These are phyloP conservation scores for Zoysia japonica DNA, from an alignment of 176 grass and related monocot species.

Conservation along the genomic window DNA sequence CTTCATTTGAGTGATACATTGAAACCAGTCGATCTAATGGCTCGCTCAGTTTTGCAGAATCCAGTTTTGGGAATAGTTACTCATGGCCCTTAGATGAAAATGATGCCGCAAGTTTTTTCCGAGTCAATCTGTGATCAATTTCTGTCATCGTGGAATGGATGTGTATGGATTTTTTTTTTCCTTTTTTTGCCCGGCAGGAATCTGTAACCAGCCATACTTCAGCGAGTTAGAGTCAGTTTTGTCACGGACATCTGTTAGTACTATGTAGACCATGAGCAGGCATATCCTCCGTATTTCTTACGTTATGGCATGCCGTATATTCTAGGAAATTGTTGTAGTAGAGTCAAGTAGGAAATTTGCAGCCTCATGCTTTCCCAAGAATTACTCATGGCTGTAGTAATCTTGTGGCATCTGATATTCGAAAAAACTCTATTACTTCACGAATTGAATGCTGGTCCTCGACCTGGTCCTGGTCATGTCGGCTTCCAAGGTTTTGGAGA, in stretches of 20 bases:
- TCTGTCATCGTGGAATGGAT: not conserved
- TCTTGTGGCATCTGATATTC: not conserved
- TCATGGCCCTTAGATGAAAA: not conserved
- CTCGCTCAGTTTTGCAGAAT: not conserved
- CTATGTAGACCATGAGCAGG: not conserved
- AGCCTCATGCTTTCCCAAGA: not conserved
- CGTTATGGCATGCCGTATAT: not conserved
- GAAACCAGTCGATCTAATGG: not conserved
- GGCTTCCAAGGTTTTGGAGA: not conserved
- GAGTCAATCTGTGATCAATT: too few relatives aligned
- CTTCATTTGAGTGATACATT: not conserved
- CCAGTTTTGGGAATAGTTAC: not conserved
- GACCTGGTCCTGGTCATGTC: not conserved
- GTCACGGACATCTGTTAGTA: not conserved
- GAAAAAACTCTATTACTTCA: not conserved
- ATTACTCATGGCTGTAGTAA: not conserved
- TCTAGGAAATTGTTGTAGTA: not conserved
- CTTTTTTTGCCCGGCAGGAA: not conserved
- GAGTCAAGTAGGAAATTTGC: too few relatives aligned
- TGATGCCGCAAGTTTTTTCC: not conserved
- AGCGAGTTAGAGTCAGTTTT: not conserved
- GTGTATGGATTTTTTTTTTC: not conserved
- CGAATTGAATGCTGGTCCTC: not conserved
- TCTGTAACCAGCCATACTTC: not conserved
- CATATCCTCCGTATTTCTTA: not conserved